Base-by-base conservation (phyloP, 352 stramenopile genomes). In the Phytophthora quininea region DNA sequence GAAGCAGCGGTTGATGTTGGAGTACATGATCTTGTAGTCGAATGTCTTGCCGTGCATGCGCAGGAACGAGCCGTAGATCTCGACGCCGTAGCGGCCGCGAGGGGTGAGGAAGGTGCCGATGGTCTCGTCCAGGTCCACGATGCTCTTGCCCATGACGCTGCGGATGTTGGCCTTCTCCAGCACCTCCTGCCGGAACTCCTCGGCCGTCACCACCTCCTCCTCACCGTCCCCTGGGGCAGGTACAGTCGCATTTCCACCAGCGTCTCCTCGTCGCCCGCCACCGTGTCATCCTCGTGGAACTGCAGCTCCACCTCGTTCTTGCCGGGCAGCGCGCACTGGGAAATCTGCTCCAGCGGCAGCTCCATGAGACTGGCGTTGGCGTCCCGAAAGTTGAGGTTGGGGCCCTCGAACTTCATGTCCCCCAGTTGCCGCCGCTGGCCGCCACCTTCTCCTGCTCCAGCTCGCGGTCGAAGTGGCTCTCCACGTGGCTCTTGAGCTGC, bases 11-110 rank as follows among this genome's bases (percentile, higher is more conserved):
- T 98, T 98, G 74, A 99, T 99, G 77, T 99, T 98, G 56, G 98
- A 97, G 87, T 99, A 99, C 81, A 97, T 95, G 74, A 99, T 99
- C 84, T 99, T 99, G 92, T 99, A 99, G 88, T 99, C 97, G 78
- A 99, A 99, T 66, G 98, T 99, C 71, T 97, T 97, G 72, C 96
- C 96, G 64, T 96, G 86, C 87, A 99, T 99, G 51, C 97, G 95
- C 69, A 99, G 80, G 77, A 99, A 99, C 9, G 88, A 95, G 53
- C 87, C 86, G 82, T 99, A 99, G 74, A 99, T 94, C 79, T 99
- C 96, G 58, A 99, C 95, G 6, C 88, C 91, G 69, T 99, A 99
- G 64, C 97, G 89, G 46, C 98, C 98, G 56, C 98, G 87, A 40
- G 98, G 98, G 35, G 96, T 99, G 55, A 99, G 84, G 81, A 99